phyloP scores from a whole-genome alignment of 139 green algal genomes.

The Trebouxia sp. region DNA sequence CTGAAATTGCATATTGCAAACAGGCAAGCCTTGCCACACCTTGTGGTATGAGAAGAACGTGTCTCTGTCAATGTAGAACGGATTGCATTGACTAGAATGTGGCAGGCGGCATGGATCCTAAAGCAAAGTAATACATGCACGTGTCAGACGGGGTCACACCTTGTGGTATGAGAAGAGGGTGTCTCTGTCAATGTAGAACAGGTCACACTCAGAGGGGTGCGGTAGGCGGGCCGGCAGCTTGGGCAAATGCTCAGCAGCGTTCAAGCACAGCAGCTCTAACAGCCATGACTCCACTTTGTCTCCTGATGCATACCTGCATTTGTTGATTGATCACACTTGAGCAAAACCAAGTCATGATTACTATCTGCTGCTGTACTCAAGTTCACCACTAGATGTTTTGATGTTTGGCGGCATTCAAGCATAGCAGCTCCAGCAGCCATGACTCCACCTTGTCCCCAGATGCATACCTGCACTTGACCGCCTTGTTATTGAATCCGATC shows the following conservation, averaged over 20 bases:
- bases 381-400: background rate
- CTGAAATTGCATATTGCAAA: no score
- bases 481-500: no score
- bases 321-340: background rate
- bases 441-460: constrained; percentile 84
- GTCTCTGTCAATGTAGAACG: constrained; percentile 95
- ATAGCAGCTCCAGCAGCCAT: constrained; percentile 94
- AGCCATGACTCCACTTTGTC: constrained; percentile 95
- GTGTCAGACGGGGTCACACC: no score
- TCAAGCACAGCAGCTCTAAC: constrained; percentile 91
- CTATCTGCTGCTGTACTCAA: background rate
- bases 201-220: constrained; percentile 91
- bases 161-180: constrained; percentile 98
- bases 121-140: no score
- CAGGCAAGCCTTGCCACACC: no score
- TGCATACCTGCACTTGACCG: constrained; percentile 79
- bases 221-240: constrained; percentile 75
- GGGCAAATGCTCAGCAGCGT: constrained; percentile 84
- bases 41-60: constrained; percentile 97
- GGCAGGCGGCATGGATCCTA: constrained; percentile 74
- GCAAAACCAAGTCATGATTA: no score
- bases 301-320: constrained; percentile 78
- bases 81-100: constrained; percentile 91
- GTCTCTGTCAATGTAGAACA: constrained; percentile 96
- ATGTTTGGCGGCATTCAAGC: constrained; percentile 85